Conservation (phyloP, 768 basidiomycete species). For the Russula lepida region DNA sequence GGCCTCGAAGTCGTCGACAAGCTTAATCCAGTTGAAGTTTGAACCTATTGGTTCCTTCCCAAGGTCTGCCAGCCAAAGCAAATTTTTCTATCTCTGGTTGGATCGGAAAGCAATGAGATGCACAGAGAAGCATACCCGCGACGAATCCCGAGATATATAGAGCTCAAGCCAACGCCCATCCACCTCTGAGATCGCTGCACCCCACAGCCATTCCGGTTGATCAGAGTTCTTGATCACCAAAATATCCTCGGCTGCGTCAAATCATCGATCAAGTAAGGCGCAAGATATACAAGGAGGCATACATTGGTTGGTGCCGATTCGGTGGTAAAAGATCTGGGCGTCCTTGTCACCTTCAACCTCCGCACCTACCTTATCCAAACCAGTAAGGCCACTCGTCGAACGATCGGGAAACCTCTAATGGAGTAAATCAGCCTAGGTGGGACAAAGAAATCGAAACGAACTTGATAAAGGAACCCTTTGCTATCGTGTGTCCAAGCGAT, state of each 20-base stretch:
- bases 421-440: not conserved
- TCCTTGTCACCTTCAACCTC: slow-evolving; percentile 55
- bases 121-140: slow-evolving; percentile 36
- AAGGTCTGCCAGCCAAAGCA: slow-evolving; percentile 67
- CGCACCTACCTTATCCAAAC: slow-evolving; percentile 46
- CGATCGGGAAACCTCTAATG: slow-evolving; percentile 49
- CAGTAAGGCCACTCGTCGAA: slow-evolving; percentile 36
- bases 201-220: slow-evolving; percentile 61
- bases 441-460: slow-evolving; percentile 20
- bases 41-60: slow-evolving; percentile 48
- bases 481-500: slow-evolving; percentile 72
- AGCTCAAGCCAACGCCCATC: slow-evolving; percentile 60
- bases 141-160: slow-evolving; percentile 49
- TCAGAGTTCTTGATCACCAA: slow-evolving; percentile 56
- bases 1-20: slow-evolving; percentile 60
- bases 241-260: slow-evolving; percentile 50
- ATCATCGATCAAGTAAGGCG: not conserved
- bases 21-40: slow-evolving; percentile 64
- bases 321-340: slow-evolving; percentile 73
- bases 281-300: slow-evolving; percentile 21
- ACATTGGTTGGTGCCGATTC: slow-evolving; percentile 63
- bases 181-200: slow-evolving; percentile 43
- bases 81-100: slow-evolving; percentile 45
- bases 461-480: slow-evolving; percentile 81
- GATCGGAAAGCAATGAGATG: not conserved